Conservation (phyloP, 1,284 basidiomycete species). For the Sparassis latifolia region DNA sequence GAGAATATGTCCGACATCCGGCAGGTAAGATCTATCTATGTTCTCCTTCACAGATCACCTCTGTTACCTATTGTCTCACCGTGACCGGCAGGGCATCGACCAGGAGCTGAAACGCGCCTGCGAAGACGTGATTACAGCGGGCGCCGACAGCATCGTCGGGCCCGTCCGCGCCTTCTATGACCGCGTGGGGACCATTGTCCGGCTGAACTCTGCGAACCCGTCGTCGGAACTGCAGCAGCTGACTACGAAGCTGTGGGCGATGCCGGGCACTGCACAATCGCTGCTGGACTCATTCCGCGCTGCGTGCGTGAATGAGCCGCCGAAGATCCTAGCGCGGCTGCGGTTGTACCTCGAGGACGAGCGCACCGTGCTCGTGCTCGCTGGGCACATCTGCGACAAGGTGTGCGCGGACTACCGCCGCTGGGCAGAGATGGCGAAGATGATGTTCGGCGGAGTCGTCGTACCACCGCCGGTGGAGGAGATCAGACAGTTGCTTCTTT, state of each 20-base stretch:
- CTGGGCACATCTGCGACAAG: constrained; percentile 72
- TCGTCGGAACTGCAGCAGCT: not conserved
- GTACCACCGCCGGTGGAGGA: too few relatives aligned
- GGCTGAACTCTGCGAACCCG: constrained; percentile 13
- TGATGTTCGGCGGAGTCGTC: too few relatives aligned
- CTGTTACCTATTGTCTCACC: constrained; percentile 1
- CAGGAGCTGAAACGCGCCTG: constrained; percentile 76
- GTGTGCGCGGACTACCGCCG: constrained; percentile 67
- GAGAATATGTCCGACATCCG: constrained; percentile 56
- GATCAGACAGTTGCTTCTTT: too few relatives aligned
- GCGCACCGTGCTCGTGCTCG: constrained; percentile 68
- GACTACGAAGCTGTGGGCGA: constrained; percentile 31
- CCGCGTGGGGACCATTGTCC: constrained; percentile 29
- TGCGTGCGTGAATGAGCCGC: constrained; percentile 51
- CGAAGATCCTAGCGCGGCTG: constrained; percentile 45
- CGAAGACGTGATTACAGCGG: constrained; percentile 73
- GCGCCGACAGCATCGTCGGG: constrained; percentile 42
- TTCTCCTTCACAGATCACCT: not conserved
- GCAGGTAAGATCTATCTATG: constrained; percentile 36
- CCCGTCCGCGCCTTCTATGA: constrained; percentile 59
- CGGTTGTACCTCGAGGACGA: constrained; percentile 75
- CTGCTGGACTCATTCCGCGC: constrained; percentile 50
- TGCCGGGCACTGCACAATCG: constrained; percentile 40
- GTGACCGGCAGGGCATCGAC: constrained; percentile 64
- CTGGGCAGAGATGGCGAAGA: constrained; percentile 31